Evolutionary conservation across 225 moss, liverwort and hornwort species (phyloP).

Genomic region (Sphagnum contortum): DNA sequence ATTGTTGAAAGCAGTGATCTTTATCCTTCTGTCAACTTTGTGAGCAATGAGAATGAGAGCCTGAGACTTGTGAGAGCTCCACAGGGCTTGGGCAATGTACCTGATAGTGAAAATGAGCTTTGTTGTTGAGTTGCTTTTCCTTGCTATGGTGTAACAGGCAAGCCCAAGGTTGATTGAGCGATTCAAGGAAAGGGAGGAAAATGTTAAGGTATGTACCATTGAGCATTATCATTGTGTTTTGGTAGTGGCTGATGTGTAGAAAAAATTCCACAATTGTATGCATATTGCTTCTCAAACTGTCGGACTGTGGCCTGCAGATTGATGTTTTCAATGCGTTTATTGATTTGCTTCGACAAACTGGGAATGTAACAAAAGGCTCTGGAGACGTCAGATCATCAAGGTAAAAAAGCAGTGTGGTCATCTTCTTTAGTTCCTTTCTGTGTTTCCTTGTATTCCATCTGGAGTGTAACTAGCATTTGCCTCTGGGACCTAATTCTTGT

Average conservation of each 20-base stretch:
- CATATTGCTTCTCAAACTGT: slow-evolving; percentile 5
- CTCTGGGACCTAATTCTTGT: too few relatives aligned
- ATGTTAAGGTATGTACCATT: slow-evolving; percentile 68
- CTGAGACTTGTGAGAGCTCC: too few relatives aligned
- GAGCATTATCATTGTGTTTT: neutral
- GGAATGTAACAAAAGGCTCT: slow-evolving; percentile 87
- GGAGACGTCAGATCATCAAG: slow-evolving; percentile 72
- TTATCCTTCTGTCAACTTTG: too few relatives aligned
- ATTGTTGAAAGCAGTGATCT: too few relatives aligned
- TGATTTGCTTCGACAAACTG: slow-evolving; percentile 94
- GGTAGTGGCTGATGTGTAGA: too few relatives aligned
- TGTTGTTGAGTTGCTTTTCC: neutral
- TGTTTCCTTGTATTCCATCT: neutral
- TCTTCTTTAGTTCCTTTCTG: neutral
- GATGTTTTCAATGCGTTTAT: slow-evolving; percentile 99
- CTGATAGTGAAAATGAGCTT: too few relatives aligned
- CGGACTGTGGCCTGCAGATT: slow-evolving; percentile 42
- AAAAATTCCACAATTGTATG: too few relatives aligned
- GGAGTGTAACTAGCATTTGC: too few relatives aligned
- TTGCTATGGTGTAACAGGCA: slow-evolving; percentile 51
- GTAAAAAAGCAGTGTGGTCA: slow-evolving; percentile 15
- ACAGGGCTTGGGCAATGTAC: too few relatives aligned
- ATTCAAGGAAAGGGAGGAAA: slow-evolving; percentile 97
- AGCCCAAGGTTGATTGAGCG: slow-evolving; percentile 96
- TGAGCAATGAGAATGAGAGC: too few relatives aligned